Evolutionary conservation across 208 protist genomes (phyloP), one percentile per base, ranked within the genome.

Genomic region (Strigomonas culicis): DNA sequence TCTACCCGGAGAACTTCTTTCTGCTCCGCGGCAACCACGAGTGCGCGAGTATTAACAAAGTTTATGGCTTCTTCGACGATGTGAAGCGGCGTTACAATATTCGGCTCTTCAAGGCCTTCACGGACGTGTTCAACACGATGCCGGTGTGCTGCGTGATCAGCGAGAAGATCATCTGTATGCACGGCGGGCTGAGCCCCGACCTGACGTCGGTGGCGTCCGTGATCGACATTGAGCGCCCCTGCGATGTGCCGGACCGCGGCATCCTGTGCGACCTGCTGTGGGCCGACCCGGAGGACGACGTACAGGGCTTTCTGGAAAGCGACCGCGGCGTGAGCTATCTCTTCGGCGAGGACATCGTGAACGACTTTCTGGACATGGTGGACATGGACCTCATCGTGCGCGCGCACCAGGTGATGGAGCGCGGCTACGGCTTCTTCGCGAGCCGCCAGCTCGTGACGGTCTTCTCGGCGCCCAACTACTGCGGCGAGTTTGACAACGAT

Each of bases 51-150:
- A 85, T 88, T 32, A 44, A 39, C 75, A 74, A 97, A 52, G 98
- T 99, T 53, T 99, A 99, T 78, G 99, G 99, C 57, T 99, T 99
- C 79, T 98, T 99, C 59, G 96, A 99, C 53, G 99, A 99, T 77
- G 98, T 91, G 66, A 81, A 75, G 60, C 84, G 84, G 53, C 91
- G 97, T 55, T 95, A 97, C 76, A 86, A 86, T 30, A 90, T 97
- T 73, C 86, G 88, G 30, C 75, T 96, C 30, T 96, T 83, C 84
- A 95, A 93, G 67, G 63, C 78, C 41, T 92, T 97, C 68, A 95
- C 84, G 1, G 83, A 90, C 70, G 87, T 83, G 15, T 97, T 97
- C 70, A 92, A 82, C 74, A 88, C 83, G 72, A 75, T 97, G 63
- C 88, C 91, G 0, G 68, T 97, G 0, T 86, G 84, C 7, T 84